Percentiles rank a stretch among this genome's conserved stretches.
These are phyloP conservation scores for Schizopora paradoxa DNA, from an alignment of 1,284 basidiomycete genomes.

Conservation along the genomic window DNA sequence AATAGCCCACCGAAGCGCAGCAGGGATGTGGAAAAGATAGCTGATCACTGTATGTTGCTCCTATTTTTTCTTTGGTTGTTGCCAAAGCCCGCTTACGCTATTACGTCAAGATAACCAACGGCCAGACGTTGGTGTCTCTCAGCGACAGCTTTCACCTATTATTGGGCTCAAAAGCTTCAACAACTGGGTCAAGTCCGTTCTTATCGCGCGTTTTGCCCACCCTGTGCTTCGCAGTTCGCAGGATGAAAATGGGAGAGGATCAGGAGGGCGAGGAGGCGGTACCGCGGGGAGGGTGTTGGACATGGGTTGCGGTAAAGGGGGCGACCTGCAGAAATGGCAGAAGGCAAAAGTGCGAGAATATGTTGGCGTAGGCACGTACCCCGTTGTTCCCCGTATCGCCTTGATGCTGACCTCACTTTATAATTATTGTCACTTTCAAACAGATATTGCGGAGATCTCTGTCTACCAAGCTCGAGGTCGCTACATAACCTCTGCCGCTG, in stretches of 20 bases:
- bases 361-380: conserved; percentile 71
- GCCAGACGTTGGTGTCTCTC: conserved; percentile 82
- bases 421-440: conserved; percentile 1
- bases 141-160: conserved; percentile 89
- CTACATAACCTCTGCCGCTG: conserved; percentile 31
- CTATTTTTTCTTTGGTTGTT: conserved; percentile 10
- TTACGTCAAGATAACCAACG: conserved; percentile 75
- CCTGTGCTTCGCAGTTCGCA: conserved; percentile 43
- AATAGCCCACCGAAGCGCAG: conserved; percentile 43
- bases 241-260: conserved; percentile 27
- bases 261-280: conserved; percentile 30
- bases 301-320: conserved; percentile 97
- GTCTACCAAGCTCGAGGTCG: conserved; percentile 84
- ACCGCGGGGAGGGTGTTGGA: conserved; percentile 78
- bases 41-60: conserved; percentile 60
- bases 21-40: conserved; percentile 63
- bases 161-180: conserved; percentile 97
- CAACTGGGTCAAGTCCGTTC: conserved; percentile 97
- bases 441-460: conserved; percentile 90
- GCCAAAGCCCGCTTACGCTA: background rate
- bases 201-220: conserved; percentile 84
- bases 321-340: conserved; percentile 94
- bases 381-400: background rate
- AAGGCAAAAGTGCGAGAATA: conserved; percentile 81
- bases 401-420: conserved; percentile 7